Base-by-base conservation (phyloP, 192 early-diverging fungal species). In the Funneliformis mosseae region DNA sequence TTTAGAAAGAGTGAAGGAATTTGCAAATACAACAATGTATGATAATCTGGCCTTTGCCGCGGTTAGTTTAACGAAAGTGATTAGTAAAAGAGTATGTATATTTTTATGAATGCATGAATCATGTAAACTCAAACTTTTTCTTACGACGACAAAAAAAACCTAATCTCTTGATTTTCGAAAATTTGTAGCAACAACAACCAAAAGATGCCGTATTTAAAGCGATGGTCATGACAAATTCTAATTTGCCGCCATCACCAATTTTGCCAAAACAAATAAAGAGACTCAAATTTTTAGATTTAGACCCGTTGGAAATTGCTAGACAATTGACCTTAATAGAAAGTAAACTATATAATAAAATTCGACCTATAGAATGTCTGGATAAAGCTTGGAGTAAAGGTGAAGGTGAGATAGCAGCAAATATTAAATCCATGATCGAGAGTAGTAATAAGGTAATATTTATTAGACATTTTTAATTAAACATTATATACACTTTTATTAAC, bases 261-360 rank as follows among this genome's bases (percentile, higher is more conserved):
- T 83, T 95, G 33, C 96, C 97, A 9, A 90, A 92, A 69, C 93
- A 92, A 76, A 78, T 96, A 43, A 91, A 93, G 69, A 88, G 89
- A 23, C 85, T 99, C 84, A 89, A 87, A 72, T 88, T 99, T 60
- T 81, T 96, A 85, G 97, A 99, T 71, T 83, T 99, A 62, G 95
- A 98, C 82, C 92, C 98, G 5, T 83, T 94, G 45, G 98, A 99
- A 85, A 87, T 98, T 46, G 97, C 97, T 3, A 92, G 98, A 28
- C 98, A 99, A 86, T 88, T 99, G 80, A 99, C 98, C 5, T 88
- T 99, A 78, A 91, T 97, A 88, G 97, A 97, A 80, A 92, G 89
- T n/a, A 91, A 88, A 41, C 81, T 93, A 39, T 99, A 94, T 81
- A 93, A 89, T 83, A 88, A 90, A 76, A 94, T 99, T 81, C 90